Evolutionary conservation across 495 filamentous ascomycete species (phyloP), one percentile per base, ranked within the genome.

Genomic region (Penicillium paradoxum): DNA sequence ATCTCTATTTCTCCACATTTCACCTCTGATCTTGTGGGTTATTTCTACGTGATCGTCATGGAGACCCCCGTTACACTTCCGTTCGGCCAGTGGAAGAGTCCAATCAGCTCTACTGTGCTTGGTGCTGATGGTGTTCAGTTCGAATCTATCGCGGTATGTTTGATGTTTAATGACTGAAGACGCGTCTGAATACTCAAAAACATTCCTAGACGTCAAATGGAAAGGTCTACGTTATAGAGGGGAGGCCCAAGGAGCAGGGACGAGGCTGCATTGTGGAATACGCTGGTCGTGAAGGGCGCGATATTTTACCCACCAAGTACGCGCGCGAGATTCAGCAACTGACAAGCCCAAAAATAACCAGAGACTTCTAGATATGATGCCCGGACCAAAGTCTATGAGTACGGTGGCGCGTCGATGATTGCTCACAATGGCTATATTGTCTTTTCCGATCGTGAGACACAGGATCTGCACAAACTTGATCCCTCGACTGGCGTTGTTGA

Each of bases 51-150:
- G 21, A 15, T 24, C 13, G 3, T 6, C 13, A 33, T 34, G 44
- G 10, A n/a, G n/a, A n/a, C 25, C 6, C n/a, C 24, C 6, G 6
- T 33, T 55, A 48, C 37, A 38, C 70, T 63, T 4, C 62, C 68
- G 4, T 73, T 70, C 29, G 73, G 73, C 17, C 60, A 61, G 29
- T 76, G 73, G 73, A 41, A 65, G 25, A 73, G 70, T 40, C 60
- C 58, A 6, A 71, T 76, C 43, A 68, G 45, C 45, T 36, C 45
- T 24, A 37, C 45, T 14, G 19, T 47, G 19, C 45, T 47, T 33
- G 45, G 45, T 6, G 45, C 63, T 14, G 57, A 38, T n/a, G 52
- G 40, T 21, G 45, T 55, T 29, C 52, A 49, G 11, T 55, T 47
- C 22, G 38, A 55, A 49, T 49, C 44, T n/a, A 49, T 55, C 29